Evolutionary conservation across 2,329 filamentous ascomycete species (phyloP).

Genomic region (Fusarium dimerum): DNA sequence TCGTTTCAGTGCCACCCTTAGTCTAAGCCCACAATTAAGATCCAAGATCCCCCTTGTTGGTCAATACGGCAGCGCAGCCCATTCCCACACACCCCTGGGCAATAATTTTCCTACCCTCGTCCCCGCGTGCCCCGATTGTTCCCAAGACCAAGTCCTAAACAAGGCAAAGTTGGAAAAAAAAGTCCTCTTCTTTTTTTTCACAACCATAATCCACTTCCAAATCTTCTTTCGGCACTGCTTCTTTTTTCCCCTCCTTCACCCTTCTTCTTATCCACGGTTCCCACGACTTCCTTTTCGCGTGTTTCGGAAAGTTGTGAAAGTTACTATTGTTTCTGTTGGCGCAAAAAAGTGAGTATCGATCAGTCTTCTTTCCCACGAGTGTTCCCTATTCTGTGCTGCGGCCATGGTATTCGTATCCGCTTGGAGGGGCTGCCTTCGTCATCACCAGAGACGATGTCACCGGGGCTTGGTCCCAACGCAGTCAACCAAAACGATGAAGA

Average conservation of each 20-base stretch:
- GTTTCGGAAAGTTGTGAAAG: constrained; percentile 45
- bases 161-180: constrained; percentile 36
- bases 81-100: constrained; percentile 29
- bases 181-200: constrained; percentile 38
- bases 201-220: constrained; percentile 32
- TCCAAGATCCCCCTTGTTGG: constrained; percentile 34
- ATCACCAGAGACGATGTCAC: neutral
- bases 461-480: neutral
- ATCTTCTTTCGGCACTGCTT: constrained; percentile 37
- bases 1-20: constrained; percentile 34
- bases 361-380: constrained; percentile 10
- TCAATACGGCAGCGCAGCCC: constrained; percentile 26
- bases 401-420: constrained; percentile 22
- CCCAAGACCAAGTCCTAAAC: constrained; percentile 34
- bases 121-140: constrained; percentile 33
- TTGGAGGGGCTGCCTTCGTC: constrained; percentile 13
- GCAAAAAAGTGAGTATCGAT: constrained; percentile 53
- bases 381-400: constrained; percentile 20
- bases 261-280: constrained; percentile 40
- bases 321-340: constrained; percentile 51
- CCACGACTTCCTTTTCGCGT: constrained; percentile 49
- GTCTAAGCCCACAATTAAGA: constrained; percentile 26
- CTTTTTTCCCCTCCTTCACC: constrained; percentile 35
- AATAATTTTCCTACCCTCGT: constrained; percentile 36
- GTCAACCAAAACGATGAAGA: neutral